Percentiles rank a stretch among this genome's conserved stretches.
phyloP scores from a whole-genome alignment of 176 grass and related monocot genomes.

The Poa pratensis region DNA sequence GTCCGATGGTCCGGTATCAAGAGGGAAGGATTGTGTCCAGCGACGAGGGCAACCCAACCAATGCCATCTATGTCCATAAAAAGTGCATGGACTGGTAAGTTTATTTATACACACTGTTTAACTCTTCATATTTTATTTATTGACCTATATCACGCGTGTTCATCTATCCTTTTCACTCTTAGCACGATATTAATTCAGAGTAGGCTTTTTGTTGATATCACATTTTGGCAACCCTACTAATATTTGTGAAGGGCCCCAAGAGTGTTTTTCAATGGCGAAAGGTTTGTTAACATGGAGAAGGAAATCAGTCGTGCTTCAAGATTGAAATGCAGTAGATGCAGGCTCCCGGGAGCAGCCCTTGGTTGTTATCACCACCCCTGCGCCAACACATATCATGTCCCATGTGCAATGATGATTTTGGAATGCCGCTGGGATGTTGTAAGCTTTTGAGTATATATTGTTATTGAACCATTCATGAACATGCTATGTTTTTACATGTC shows the following conservation, averaged over 20 bases:
- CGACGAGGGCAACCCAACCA: conserved; percentile 33
- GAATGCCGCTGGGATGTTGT: conserved; percentile 72
- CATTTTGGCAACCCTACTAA: not conserved
- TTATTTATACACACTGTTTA: not conserved
- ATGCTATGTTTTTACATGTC: conserved; percentile 22
- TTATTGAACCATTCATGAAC: conserved; percentile 10
- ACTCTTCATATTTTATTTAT: conserved; percentile 21
- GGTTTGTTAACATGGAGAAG: conserved; percentile 50
- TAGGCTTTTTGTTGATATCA: not conserved
- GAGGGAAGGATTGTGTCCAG: conserved; percentile 44
- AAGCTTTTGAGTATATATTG: conserved; percentile 34
- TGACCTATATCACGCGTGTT: conserved; percentile 28
- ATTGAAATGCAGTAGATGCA: conserved; percentile 63
- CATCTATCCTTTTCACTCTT: not conserved
- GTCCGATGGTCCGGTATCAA: conserved; percentile 54
- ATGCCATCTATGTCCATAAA: conserved; percentile 56
- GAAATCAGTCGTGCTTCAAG: conserved; percentile 58
- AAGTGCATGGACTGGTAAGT: conserved; percentile 69
- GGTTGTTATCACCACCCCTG: conserved; percentile 47
- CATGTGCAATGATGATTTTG: conserved; percentile 52
- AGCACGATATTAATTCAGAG: conserved; percentile 15
- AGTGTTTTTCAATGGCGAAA: conserved; percentile 47
- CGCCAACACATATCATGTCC: conserved; percentile 53
- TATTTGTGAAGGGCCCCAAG: conserved; percentile 58
- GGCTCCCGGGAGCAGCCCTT: conserved; percentile 55